These are phyloP conservation scores for Paraconiothyrium sp. DNA, from an alignment of 2,329 filamentous ascomycete species.

Conservation along the genomic window DNA sequence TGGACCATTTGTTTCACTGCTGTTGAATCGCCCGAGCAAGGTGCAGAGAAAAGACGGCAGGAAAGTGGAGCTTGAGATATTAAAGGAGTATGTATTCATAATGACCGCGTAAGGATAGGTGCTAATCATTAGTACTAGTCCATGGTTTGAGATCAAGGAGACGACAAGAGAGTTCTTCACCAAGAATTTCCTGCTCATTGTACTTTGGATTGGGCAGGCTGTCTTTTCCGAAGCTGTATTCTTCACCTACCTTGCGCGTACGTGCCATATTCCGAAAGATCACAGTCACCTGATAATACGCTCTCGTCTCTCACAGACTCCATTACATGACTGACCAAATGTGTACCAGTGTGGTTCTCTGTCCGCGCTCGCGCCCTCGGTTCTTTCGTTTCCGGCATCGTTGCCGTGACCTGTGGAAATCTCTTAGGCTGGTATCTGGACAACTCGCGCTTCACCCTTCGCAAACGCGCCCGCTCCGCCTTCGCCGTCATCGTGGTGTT, in stretches of 20 bases:
- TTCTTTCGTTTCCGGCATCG: conserved; percentile 74
- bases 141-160: conserved; percentile 67
- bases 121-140: conserved; percentile 25
- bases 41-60: conserved; percentile 73
- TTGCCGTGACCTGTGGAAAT: conserved; percentile 72
- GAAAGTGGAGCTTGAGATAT: conserved; percentile 67
- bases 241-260: conserved; percentile 70
- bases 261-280: conserved; percentile 16
- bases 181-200: conserved; percentile 69
- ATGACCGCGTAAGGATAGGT: background rate
- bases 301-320: background rate
- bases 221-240: conserved; percentile 78
- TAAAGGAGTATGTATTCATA: conserved; percentile 50
- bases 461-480: conserved; percentile 62
- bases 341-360: conserved; percentile 67
- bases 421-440: conserved; percentile 73
- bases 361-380: conserved; percentile 75
- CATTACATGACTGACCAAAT: background rate
- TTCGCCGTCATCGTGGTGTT: conserved; percentile 65
- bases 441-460: conserved; percentile 63
- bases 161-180: conserved; percentile 68
- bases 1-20: conserved; percentile 70
- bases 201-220: conserved; percentile 75
- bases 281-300: background rate
- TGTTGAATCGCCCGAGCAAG: conserved; percentile 68